phyloP scores from a whole-genome alignment of 306 rosid genomes.

The Crataegus laevigata region DNA sequence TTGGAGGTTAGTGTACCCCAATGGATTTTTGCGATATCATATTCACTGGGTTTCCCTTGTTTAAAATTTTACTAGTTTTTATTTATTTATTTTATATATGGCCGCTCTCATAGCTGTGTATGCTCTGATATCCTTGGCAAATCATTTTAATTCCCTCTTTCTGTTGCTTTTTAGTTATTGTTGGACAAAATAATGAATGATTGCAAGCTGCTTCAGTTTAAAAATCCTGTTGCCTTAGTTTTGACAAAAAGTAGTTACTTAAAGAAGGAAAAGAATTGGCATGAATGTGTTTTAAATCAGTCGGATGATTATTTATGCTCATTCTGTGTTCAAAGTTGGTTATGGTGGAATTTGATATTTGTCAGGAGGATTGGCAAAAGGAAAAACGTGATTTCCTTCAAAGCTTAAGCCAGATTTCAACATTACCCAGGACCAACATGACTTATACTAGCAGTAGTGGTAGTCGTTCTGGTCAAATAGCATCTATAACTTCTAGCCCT shows the following conservation, averaged over 20 bases:
- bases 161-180: not conserved
- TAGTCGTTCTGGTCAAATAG: slow-evolving; percentile 50
- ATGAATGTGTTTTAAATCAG: not conserved
- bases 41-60: not conserved
- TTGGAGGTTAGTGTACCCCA: slow-evolving; percentile 65
- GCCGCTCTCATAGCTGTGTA: not conserved
- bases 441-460: slow-evolving; percentile 35
- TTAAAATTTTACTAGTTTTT: not conserved
- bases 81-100: not conserved
- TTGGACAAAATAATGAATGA: not conserved
- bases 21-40: not conserved
- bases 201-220: not conserved
- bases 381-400: slow-evolving; percentile 94
- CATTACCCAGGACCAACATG: slow-evolving; percentile 77
- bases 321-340: slow-evolving; percentile 3
- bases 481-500: slow-evolving; percentile 42
- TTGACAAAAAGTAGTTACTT: not conserved
- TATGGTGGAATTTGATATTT: slow-evolving; percentile 25
- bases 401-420: slow-evolving; percentile 84
- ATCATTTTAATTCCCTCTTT: not conserved
- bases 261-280: not conserved
- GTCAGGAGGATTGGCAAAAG: slow-evolving; percentile 97
- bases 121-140: not conserved
- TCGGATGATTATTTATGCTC: not conserved
- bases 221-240: not conserved